Evolutionary conservation across 169 alveolate species (phyloP).

Genomic region (Eimeria praecox): DNA sequence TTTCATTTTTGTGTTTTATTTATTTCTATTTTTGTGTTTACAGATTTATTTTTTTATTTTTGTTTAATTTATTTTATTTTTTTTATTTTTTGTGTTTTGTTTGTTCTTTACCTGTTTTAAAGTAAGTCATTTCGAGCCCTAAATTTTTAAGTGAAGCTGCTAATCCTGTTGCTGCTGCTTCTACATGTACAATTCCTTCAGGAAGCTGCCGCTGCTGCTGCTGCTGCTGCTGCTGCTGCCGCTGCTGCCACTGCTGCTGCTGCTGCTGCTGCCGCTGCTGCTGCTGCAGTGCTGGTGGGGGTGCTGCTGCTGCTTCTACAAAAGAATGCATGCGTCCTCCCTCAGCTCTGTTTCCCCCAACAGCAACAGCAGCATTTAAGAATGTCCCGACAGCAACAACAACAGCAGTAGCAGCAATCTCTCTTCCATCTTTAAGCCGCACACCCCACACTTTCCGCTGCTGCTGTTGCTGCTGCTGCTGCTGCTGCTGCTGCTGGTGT

Average conservation of each 20-base stretch:
- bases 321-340: constrained; percentile 52
- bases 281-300: neutral
- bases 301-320: constrained; percentile 18
- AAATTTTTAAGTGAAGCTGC: neutral
- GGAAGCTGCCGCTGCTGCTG: constrained; percentile 31
- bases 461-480: constrained; percentile 51
- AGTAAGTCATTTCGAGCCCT: neutral
- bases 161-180: constrained; percentile 7
- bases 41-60: too few species aligned
- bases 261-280: neutral
- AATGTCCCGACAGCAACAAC: constrained; percentile 63
- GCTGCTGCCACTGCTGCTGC: constrained; percentile 17
- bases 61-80: too few species aligned
- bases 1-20: too few species aligned
- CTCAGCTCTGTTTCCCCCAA: constrained; percentile 3
- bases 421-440: constrained; percentile 84
- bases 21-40: too few species aligned
- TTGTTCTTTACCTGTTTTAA: neutral
- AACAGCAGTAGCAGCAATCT: constrained; percentile 83
- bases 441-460: constrained; percentile 70
- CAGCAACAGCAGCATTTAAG: constrained; percentile 46
- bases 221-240: constrained; percentile 7
- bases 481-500: constrained; percentile 1
- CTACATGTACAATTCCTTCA: neutral
- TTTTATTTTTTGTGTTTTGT: too few species aligned